These are phyloP conservation scores for Coffea humblotiana DNA, from an alignment of 305 asterid genomes.

Conservation along the genomic window DNA sequence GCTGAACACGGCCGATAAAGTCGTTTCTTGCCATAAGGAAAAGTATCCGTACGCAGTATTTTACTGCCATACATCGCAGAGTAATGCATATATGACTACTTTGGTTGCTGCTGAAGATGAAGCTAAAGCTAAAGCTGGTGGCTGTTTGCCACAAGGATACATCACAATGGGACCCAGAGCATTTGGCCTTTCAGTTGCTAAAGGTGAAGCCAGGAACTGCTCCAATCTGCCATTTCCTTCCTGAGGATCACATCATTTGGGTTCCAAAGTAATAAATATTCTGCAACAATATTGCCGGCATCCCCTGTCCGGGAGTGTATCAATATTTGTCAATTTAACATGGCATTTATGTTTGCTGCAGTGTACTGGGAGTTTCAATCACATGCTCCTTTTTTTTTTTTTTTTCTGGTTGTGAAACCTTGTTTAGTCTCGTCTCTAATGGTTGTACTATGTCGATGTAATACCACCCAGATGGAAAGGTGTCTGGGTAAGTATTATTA, in stretches of 20 bases:
- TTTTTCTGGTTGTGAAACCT: no score
- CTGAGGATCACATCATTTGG: constrained; percentile 72
- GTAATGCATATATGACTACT: constrained; percentile 51
- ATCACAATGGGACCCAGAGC: constrained; percentile 82
- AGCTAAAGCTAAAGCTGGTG: constrained; percentile 57
- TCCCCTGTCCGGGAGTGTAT: no score
- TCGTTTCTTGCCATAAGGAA: constrained; percentile 69
- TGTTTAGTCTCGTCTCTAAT: no score
- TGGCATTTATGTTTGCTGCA: no score
- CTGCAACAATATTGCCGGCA: no score
- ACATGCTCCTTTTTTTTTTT: no score
- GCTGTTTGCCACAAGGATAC: constrained; percentile 84
- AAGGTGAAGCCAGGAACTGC: constrained; percentile 70
- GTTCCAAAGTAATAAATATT: constrained; percentile 26
- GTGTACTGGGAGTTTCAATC: no score
- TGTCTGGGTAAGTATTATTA: no score
- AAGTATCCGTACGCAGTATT: constrained; percentile 75
- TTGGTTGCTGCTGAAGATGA: constrained; percentile 56
- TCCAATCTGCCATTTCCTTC: constrained; percentile 80
- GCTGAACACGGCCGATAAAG: constrained; percentile 17
- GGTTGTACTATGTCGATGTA: no score
- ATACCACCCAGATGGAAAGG: no score
- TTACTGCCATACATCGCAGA: constrained; percentile 64
- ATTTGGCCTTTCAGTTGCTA: constrained; percentile 77
- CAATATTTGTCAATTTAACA: no score